A percentile compares a stretch with the other conserved stretches of the same genome.
phyloP scores from a whole-genome alignment of 805 yeast species.

The Tetrapisispora fleetii region DNA sequence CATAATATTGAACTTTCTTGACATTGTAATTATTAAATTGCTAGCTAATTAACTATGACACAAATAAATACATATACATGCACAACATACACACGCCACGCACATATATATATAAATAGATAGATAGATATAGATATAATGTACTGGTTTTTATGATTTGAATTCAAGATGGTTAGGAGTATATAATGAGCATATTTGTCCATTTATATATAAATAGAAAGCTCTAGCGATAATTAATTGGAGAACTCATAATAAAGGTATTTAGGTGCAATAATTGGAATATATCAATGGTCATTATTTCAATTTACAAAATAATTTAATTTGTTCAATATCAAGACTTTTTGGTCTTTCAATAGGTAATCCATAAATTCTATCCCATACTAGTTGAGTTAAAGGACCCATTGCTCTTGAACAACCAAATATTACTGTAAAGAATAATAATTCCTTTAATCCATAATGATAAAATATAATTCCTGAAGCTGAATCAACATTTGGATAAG shows the following conservation, averaged over 20 bases:
- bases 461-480: constrained; percentile 70
- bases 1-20: not conserved
- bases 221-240: not conserved
- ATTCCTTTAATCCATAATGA: constrained; percentile 69
- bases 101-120: too few relatives aligned
- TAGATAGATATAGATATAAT: too few relatives aligned
- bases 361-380: constrained; percentile 70
- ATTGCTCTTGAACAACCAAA: constrained; percentile 77
- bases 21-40: not conserved
- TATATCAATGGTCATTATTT: not conserved
- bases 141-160: too few relatives aligned
- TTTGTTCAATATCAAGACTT: constrained; percentile 22
- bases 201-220: not conserved
- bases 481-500: constrained; percentile 78
- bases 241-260: not conserved
- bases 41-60: not conserved
- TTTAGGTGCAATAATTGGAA: not conserved
- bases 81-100: too few relatives aligned
- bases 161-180: too few relatives aligned
- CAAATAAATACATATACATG: too few relatives aligned
- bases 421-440: constrained; percentile 67
- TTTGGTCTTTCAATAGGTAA: constrained; percentile 78
- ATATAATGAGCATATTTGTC: not conserved
- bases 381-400: constrained; percentile 70
- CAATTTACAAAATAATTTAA: constrained; percentile 9